Evolutionary conservation across 306 rosid genomes (phyloP), one percentile per base, ranked within the genome.

Genomic region (Oxytropis ochrocephala): DNA sequence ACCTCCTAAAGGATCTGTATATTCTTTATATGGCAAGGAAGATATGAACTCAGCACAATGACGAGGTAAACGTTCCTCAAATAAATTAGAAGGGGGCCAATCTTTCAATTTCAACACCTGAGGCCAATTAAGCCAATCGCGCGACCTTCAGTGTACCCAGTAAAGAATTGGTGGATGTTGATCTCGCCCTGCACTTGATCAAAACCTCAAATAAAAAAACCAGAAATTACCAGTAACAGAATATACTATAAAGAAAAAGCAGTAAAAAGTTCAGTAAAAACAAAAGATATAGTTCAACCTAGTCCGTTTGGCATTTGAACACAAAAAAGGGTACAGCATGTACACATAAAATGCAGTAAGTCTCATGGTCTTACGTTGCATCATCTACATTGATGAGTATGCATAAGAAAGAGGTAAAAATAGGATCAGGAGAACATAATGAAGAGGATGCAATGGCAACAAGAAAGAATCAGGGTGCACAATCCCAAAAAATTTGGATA

Each of bases 121-220:
- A 14, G 98, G 98, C 98, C 96, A 80, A 7, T 0, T 0, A 24
- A 0, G 1, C 54, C 29, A 10, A 62, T 82, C 92, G 56, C 3
- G 8, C 83, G 83, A 21, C 91, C 93, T 0, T 63, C 0, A 0
- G 76, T 38, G 67, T 93, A 93, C 69, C 96, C 98, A 19, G 82
- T 86, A 73, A 93, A 93, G 83, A 93, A 93, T 67, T 88, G 82
- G 74, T 83, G 96, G 70, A 92, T 86, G 71, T 92, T 92, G 72
- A 92, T 70, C n/a, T 87, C 96, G 8, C 55, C 85, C 96, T 89
- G 85, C 83, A 82, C 52, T 67, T 3, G 46, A 83, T 50, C 36
- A 75, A 32, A 41, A 59, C 30, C 5, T 55, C 53, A 63, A 48
- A 13, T 70, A 46, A 32, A 60, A 30, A 41, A 42, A 7, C 11